Conservation (phyloP, 805 yeast genomes). For the Kodamaea kaohsiungensis region DNA sequence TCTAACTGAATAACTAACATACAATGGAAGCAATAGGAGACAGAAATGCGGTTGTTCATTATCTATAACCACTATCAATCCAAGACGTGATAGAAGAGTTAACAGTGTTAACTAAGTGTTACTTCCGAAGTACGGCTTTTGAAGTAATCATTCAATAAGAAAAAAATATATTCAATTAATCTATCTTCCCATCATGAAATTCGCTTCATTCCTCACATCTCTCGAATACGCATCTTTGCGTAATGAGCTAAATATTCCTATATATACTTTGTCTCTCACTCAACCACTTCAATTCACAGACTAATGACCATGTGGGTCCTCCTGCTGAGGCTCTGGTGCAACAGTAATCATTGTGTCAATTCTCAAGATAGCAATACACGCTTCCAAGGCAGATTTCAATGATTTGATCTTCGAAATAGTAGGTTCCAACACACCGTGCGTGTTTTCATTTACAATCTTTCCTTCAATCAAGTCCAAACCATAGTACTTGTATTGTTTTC, state of each 20-base stretch:
- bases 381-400: conserved; percentile 94
- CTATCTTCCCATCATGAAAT: not conserved
- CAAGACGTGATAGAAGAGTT: not conserved
- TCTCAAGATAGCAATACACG: conserved; percentile 95
- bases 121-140: not conserved
- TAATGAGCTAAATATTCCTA: not conserved
- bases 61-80: no score
- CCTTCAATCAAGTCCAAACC: conserved; percentile 93
- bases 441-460: conserved; percentile 81
- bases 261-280: not conserved
- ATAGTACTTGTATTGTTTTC: conserved; percentile 83
- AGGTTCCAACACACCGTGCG: conserved; percentile 92
- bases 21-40: no score
- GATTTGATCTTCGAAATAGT: conserved; percentile 90
- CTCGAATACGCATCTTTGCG: not conserved
- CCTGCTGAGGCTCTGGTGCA: conserved; percentile 91
- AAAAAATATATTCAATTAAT: not conserved
- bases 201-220: not conserved
- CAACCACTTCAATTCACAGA: not conserved
- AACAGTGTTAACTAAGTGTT: not conserved
- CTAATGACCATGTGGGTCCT: conserved; percentile 87
- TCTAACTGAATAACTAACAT: no score
- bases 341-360: conserved; percentile 98
- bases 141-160: not conserved
- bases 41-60: no score